A percentile compares a stretch with the other conserved stretches of the same genome.
phyloP scores from a whole-genome alignment of 805 yeast species.

The Lachancea cidri region DNA sequence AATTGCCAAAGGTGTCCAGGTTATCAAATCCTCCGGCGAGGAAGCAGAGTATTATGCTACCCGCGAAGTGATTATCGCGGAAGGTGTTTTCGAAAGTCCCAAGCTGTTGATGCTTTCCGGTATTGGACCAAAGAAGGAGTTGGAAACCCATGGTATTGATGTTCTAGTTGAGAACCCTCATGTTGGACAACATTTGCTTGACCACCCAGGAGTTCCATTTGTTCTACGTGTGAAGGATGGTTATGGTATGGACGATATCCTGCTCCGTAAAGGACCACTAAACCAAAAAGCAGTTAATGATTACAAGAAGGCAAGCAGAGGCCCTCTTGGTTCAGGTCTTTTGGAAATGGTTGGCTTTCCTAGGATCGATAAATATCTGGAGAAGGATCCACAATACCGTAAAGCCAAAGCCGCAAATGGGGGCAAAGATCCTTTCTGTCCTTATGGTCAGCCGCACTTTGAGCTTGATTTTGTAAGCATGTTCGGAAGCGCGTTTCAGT shows the following conservation, averaged over 20 bases:
- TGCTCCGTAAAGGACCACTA: slow-evolving; percentile 18
- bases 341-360: slow-evolving; percentile 25
- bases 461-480: slow-evolving; percentile 25
- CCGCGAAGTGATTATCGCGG: slow-evolving; percentile 26
- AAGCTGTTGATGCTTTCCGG: slow-evolving; percentile 32
- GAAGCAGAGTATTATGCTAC: slow-evolving; percentile 22
- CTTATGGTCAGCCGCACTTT: slow-evolving; percentile 28
- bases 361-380: slow-evolving; percentile 23
- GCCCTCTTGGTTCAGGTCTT: slow-evolving; percentile 23
- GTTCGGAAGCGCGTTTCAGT: slow-evolving; percentile 28
- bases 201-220: slow-evolving; percentile 31
- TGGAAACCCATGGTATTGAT: slow-evolving; percentile 25
- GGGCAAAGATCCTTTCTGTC: slow-evolving; percentile 26
- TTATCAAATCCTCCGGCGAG: slow-evolving; percentile 22
- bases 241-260: slow-evolving; percentile 19
- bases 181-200: slow-evolving; percentile 33
- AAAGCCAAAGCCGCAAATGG: slow-evolving; percentile 25
- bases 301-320: slow-evolving; percentile 14
- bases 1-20: slow-evolving; percentile 22
- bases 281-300: slow-evolving; percentile 13
- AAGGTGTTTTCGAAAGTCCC: slow-evolving; percentile 33
- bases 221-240: slow-evolving; percentile 23
- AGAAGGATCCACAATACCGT: slow-evolving; percentile 16
- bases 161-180: slow-evolving; percentile 26
- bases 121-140: slow-evolving; percentile 28